Conservation (phyloP, 1,284 basidiomycete species). For the Kwoniella shivajii region DNA sequence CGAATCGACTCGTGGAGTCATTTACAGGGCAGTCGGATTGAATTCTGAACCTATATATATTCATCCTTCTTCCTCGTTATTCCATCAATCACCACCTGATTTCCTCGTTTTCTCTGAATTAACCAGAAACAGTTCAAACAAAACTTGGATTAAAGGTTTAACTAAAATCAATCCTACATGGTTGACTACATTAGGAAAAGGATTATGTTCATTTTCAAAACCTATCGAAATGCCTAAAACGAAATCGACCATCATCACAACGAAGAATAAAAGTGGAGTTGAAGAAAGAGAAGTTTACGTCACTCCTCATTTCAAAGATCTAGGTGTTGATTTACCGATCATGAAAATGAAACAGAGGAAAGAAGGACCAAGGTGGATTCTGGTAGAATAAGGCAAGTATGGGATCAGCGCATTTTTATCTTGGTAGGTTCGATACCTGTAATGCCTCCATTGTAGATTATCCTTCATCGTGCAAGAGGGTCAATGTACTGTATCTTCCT, state of each 20-base stretch:
- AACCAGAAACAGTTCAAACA: constrained; percentile 60
- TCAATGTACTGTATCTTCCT: too few species aligned
- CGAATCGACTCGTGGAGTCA: constrained; percentile 73
- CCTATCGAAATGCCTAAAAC: constrained; percentile 66
- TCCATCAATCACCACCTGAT: constrained; percentile 73
- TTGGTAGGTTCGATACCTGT: too few species aligned
- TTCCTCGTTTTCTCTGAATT: constrained; percentile 85
- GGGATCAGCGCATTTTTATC: too few species aligned
- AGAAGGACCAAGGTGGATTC: constrained; percentile 54
- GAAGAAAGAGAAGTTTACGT: constrained; percentile 61
- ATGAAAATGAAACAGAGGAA: constrained; percentile 60
- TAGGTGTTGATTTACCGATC: constrained; percentile 80
- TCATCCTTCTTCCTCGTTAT: constrained; percentile 83
- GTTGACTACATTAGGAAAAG: constrained; percentile 76
- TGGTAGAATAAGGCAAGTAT: constrained; percentile 42
- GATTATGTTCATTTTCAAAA: constrained; percentile 86
- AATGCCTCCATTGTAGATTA: too few species aligned
- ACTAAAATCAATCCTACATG: constrained; percentile 88
- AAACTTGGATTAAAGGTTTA: constrained; percentile 79
- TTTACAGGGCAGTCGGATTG: constrained; percentile 82
- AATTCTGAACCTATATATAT: constrained; percentile 81
- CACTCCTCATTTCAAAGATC: constrained; percentile 78
- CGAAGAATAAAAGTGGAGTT: constrained; percentile 43
- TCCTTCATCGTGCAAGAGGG: too few species aligned
- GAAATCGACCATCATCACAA: not conserved